These are phyloP conservation scores for Jaenimonas drosophilae DNA, from an alignment of 208 protist species.

Conservation along the genomic window DNA sequence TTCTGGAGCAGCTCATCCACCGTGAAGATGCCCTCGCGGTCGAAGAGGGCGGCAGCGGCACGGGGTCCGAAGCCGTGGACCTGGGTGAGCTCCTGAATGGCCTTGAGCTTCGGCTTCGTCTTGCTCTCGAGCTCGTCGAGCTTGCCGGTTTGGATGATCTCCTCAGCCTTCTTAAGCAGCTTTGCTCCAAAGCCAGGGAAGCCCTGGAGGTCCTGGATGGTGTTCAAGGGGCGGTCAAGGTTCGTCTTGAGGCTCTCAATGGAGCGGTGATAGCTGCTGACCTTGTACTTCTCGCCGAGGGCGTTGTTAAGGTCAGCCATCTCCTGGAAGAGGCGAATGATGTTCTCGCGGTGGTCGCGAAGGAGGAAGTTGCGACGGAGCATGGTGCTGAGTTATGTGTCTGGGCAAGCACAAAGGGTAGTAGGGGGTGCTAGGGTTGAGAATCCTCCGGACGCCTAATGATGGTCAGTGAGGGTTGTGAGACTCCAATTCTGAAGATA, in stretches of 20 bases:
- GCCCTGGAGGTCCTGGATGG: constrained; percentile 45
- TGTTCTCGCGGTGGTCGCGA: constrained; percentile 69
- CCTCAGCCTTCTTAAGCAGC: constrained; percentile 82
- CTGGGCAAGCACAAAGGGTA: too few relatives aligned
- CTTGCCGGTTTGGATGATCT: constrained; percentile 84
- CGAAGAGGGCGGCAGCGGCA: constrained; percentile 73
- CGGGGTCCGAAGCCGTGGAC: constrained; percentile 84
- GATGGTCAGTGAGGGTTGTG: too few relatives aligned
- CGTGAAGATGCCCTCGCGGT: constrained; percentile 83
- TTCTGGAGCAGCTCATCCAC: constrained; percentile 82
- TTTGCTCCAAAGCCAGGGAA: constrained; percentile 76
- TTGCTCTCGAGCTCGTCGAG: constrained; percentile 85
- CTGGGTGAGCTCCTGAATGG: constrained; percentile 82
- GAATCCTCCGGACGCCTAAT: too few relatives aligned
- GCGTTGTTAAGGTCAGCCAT: constrained; percentile 87
- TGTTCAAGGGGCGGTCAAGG: constrained; percentile 68
- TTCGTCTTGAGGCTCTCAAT: constrained; percentile 83
- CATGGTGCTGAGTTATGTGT: too few relatives aligned
- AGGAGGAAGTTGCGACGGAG: constrained; percentile 41
- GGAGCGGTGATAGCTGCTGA: constrained; percentile 65
- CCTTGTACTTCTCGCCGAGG: constrained; percentile 85
- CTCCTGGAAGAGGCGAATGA: constrained; percentile 85
- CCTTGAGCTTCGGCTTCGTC: constrained; percentile 85
- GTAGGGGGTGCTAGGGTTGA: too few relatives aligned
- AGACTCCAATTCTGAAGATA: too few relatives aligned